Evolutionary conservation across 2,329 filamentous ascomycete genomes (phyloP), one percentile per base, ranked within the genome.

Genomic region (Knufia petricola): DNA sequence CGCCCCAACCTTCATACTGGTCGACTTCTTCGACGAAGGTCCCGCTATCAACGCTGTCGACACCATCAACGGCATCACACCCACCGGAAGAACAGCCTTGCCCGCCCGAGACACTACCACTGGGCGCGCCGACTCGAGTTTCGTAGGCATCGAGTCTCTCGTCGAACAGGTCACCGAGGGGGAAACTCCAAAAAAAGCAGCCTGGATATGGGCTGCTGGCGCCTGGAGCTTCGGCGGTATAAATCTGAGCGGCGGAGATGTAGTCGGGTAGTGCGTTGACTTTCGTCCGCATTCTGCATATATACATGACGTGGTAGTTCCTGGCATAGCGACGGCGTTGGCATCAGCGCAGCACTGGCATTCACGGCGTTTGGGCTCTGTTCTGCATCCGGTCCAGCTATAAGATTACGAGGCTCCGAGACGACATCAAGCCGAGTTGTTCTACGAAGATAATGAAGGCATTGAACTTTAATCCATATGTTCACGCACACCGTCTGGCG

Each of bases 11-110:
- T 89, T 87, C 58, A 74, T 87, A 17, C 72, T 92, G 8, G 84
- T 90, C 1, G 86, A 94, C 65, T 90, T 87, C 64, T 88, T 82
- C 64, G 82, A 86, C 62, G 73, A 81, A 51, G 85, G 82, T 0
- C 79, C 82, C 0, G 77, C 84, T 26, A 78, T 92, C 48, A 70
- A 73, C 4, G 81, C 81, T 0, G 81, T 84, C 1, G 86, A 92
- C 65, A 65, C 59, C 39, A 64, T 87, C 59, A 90, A 90, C 63
- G 67, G 69, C 3, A 69, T 78, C 8, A 47, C 44, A 13, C 44
- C 44, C n/a, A 39, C 34, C 2, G 74, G 73, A 9, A 65, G 74
- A 31, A 65, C 56, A 44, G 53, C 63, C 7, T 53, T 65, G 4
- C 62, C 64, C 3, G 44, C 53, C 8, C 52, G 54, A 45, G 61